Conservation (phyloP, 208 protist species). For the Crithidia thermophila region DNA sequence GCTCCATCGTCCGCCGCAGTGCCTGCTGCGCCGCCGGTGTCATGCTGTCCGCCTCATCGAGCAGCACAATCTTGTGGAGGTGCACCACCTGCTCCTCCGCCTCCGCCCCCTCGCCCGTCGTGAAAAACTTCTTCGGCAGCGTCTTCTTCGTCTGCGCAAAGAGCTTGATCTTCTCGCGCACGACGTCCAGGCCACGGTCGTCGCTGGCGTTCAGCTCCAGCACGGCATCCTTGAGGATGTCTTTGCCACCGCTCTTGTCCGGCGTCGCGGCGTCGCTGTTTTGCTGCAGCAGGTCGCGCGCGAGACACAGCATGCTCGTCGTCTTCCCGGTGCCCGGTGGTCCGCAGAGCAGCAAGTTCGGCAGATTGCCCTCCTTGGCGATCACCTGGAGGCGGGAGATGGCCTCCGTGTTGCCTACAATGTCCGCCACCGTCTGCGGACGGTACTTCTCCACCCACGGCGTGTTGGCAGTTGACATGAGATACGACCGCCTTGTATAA, state of each 20-base stretch:
- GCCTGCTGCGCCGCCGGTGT: conserved; percentile 98
- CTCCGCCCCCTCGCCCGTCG: conserved; percentile 19
- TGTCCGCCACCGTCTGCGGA: conserved; percentile 94
- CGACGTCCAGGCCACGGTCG: conserved; percentile 98
- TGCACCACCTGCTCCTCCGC: conserved; percentile 34
- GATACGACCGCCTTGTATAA: not conserved
- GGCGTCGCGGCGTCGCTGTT: conserved; percentile 9
- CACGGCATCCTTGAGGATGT: conserved; percentile 95
- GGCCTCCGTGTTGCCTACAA: conserved; percentile 98
- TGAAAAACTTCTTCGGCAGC: conserved; percentile 68
- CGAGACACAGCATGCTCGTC: conserved; percentile 97
- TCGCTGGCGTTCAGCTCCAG: conserved; percentile 99
- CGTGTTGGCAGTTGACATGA: conserved; percentile 28
- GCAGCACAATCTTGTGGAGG: conserved; percentile 99
- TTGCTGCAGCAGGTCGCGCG: conserved; percentile 91
- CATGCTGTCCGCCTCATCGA: conserved; percentile 99
- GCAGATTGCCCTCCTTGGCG: conserved; percentile 97
- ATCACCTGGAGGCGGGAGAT: conserved; percentile 96
- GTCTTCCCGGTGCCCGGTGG: conserved; percentile 97
- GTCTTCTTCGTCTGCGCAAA: conserved; percentile 97
- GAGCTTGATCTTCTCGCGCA: conserved; percentile 98
- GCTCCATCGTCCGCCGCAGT: conserved; percentile 98
- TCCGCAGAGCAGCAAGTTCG: conserved; percentile 97
- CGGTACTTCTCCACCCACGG: conserved; percentile 99
- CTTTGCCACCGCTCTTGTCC: conserved; percentile 15